Conservation (phyloP, 2,329 filamentous ascomycete species). For the Beauveria medogensis region DNA sequence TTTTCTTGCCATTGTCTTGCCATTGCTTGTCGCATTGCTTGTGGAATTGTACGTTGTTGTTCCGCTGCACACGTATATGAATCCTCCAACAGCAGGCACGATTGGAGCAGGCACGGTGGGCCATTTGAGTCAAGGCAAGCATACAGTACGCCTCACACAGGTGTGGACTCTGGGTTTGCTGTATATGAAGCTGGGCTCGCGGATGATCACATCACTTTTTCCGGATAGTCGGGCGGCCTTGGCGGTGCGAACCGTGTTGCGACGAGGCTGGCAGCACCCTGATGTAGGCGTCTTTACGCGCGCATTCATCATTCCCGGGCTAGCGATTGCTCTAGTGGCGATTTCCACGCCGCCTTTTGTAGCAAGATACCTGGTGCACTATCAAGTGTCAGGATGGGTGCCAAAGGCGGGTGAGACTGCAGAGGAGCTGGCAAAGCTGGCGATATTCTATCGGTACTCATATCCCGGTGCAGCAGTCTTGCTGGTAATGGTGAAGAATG, state of each 20-base stretch:
- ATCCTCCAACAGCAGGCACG: slow-evolving; percentile 27
- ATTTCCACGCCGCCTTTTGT: slow-evolving; percentile 57
- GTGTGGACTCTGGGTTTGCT: slow-evolving; percentile 90
- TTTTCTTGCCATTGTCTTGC: slow-evolving; percentile 69
- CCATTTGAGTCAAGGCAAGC: slow-evolving; percentile 28
- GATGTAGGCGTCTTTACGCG: slow-evolving; percentile 73
- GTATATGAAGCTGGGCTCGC: slow-evolving; percentile 73
- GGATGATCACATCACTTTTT: slow-evolving; percentile 59
- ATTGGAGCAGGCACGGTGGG: slow-evolving; percentile 19
- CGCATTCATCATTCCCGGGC: slow-evolving; percentile 72
- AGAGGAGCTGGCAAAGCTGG: slow-evolving; percentile 22
- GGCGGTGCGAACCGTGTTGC: slow-evolving; percentile 66
- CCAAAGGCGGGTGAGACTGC: slow-evolving; percentile 14
- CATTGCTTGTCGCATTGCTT: slow-evolving; percentile 68
- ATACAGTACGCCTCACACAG: slow-evolving; percentile 81
- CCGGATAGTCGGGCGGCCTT: slow-evolving; percentile 62
- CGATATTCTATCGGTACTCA: slow-evolving; percentile 46
- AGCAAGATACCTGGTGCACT: slow-evolving; percentile 31
- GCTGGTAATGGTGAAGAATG: slow-evolving; percentile 33
- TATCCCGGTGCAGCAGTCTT: slow-evolving; percentile 60
- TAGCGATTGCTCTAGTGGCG: slow-evolving; percentile 52
- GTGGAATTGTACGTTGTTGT: slow-evolving; percentile 85
- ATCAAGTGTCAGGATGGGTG: slow-evolving; percentile 14
- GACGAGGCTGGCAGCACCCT: slow-evolving; percentile 69
- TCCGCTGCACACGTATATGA: slow-evolving; percentile 74